phyloP scores from a whole-genome alignment of 2,329 filamentous ascomycete species.

The Sporothrix inflata region DNA sequence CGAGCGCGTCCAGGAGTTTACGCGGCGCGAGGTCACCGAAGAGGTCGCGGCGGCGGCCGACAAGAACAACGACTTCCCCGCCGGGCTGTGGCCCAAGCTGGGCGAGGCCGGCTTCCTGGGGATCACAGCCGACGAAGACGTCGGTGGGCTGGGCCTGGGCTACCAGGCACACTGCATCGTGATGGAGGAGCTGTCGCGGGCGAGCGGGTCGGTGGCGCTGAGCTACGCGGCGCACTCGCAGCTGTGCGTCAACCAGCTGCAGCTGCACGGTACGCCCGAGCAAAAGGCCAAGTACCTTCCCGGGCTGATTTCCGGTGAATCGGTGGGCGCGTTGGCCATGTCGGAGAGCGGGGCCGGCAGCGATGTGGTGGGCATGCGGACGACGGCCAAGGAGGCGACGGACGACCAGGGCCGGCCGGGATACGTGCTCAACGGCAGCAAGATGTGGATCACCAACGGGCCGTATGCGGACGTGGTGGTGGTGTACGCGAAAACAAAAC shows the following conservation, averaged over 20 bases:
- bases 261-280: slow-evolving; percentile 77
- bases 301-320: slow-evolving; percentile 76
- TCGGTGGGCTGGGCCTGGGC: slow-evolving; percentile 86
- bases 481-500: slow-evolving; percentile 95
- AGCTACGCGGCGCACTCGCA: slow-evolving; percentile 97
- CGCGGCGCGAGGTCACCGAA: slow-evolving; percentile 82
- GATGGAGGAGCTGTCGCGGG: slow-evolving; percentile 91
- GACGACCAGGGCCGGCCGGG: slow-evolving; percentile 70
- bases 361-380: slow-evolving; percentile 96
- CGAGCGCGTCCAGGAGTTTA: slow-evolving; percentile 85
- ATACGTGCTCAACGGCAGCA: slow-evolving; percentile 82
- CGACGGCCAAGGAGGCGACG: slow-evolving; percentile 75
- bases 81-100: slow-evolving; percentile 90
- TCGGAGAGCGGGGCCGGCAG: slow-evolving; percentile 87
- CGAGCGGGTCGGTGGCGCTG: slow-evolving; percentile 80
- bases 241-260: slow-evolving; percentile 93
- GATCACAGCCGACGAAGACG: slow-evolving; percentile 89
- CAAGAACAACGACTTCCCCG: slow-evolving; percentile 82
- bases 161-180: slow-evolving; percentile 97
- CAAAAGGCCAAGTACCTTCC: slow-evolving; percentile 85
- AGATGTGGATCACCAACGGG: slow-evolving; percentile 99
- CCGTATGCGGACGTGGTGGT: slow-evolving; percentile 91
- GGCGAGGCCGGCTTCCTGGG: slow-evolving; percentile 90
- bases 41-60: slow-evolving; percentile 84
- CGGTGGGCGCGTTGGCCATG: slow-evolving; percentile 90